Evolutionary conservation across 2,329 filamentous ascomycete genomes (phyloP).

Genomic region (Pseudogymnoascus destructans): DNA sequence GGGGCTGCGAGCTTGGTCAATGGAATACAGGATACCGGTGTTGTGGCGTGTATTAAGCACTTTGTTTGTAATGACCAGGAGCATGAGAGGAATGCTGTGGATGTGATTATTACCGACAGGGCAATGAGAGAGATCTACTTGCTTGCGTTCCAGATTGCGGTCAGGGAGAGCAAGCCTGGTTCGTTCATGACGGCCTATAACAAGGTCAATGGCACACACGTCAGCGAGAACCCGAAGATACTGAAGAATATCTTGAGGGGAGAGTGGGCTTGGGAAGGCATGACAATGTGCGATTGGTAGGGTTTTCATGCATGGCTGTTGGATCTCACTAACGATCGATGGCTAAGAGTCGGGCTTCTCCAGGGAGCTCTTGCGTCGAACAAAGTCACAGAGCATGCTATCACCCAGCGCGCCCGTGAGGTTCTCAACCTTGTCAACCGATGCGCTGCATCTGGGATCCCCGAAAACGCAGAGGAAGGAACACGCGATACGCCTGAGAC

Average conservation of each 20-base stretch:
- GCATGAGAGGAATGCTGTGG: constrained; percentile 41
- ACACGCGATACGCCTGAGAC: constrained; percentile 18
- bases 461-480: constrained; percentile 11
- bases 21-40: constrained; percentile 42
- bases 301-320: background rate
- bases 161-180: constrained; percentile 37
- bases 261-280: constrained; percentile 45
- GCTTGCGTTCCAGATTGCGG: constrained; percentile 43
- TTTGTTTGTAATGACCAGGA: constrained; percentile 51
- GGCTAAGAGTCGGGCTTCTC: constrained; percentile 19
- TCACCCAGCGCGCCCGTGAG: constrained; percentile 10
- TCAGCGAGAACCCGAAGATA: constrained; percentile 39
- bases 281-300: constrained; percentile 48
- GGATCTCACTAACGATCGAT: background rate
- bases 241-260: constrained; percentile 38
- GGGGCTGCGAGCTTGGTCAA: constrained; percentile 40
- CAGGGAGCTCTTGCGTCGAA: constrained; percentile 2
- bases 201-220: constrained; percentile 43
- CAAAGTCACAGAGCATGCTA: constrained; percentile 9
- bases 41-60: constrained; percentile 46
- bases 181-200: constrained; percentile 49
- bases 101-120: constrained; percentile 41
- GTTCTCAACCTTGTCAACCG: constrained; percentile 11
- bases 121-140: constrained; percentile 46
- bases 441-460: background rate